Evolutionary conservation across 2,329 filamentous ascomycete genomes (phyloP), one percentile per base, ranked within the genome.

Genomic region (Cladophialophora chaetospira): DNA sequence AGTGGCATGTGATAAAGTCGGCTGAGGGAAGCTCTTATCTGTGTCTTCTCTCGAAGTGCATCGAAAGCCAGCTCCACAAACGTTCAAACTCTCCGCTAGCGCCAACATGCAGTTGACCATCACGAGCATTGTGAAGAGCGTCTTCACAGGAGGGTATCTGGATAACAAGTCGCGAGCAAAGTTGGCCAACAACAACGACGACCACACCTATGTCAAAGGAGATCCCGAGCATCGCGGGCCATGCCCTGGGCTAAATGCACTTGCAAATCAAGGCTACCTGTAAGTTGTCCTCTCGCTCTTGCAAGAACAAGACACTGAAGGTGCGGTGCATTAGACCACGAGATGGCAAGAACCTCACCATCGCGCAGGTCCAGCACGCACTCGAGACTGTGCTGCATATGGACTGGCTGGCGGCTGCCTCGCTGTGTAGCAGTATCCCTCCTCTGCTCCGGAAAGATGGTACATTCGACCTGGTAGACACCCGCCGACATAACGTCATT

Each of bases 221-320:
- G 42, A 67, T 49, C 63, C 66, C 11, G 73, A 74, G 61, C 67
- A 71, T 57, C 71, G 73, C 38, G 73, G 73, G 4, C 73, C 71
- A 17, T 76, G 74, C 58, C 73, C 74, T 0, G 73, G 73, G n/a
- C 62, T 76, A 36, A 76, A 76, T 60, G 73, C 74, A 4, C 63
- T 75, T 45, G 73, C 73, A 46, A 76, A 76, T 51, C 74, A 77
- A 63, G 69, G 66, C 11, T 75, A 74, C 45, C 54, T 72, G 69
- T 70, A 64, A 48, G 46, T 42, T 38, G 5, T 17, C 35, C 36
- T n/a, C n/a, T n/a, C 9, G 13, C 26, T 23, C 36, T 47, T 11
- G 3, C 44, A 19, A n/a, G n/a, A n/a, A n/a, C n/a, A n/a, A n/a
- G n/a, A n/a, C n/a, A n/a, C n/a, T n/a, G n/a, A n/a, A n/a, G n/a